Conservation (phyloP, 805 yeast genomes). For the Kodamaea nitidulidarum region DNA sequence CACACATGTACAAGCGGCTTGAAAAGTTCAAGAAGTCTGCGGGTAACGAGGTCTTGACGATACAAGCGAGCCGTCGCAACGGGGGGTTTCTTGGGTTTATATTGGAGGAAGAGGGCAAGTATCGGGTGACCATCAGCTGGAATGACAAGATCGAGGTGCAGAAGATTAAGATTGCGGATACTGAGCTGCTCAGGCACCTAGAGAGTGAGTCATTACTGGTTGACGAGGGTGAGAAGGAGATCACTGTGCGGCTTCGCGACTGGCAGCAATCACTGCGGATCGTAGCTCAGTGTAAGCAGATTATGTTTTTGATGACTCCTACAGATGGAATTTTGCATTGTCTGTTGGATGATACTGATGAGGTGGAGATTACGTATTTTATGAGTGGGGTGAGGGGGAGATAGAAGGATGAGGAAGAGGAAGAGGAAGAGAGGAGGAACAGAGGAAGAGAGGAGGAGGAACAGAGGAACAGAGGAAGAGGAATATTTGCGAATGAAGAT, state of each 20-base stretch:
- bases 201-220: constrained; percentile 11
- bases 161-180: constrained; percentile 23
- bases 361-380: constrained; percentile 62
- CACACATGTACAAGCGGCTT: constrained; percentile 52
- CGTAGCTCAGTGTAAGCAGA: constrained; percentile 57
- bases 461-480: too few species aligned
- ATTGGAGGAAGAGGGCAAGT: constrained; percentile 51
- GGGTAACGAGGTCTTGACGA: constrained; percentile 40
- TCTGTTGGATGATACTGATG: constrained; percentile 57
- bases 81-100: constrained; percentile 51
- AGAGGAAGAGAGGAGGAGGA: too few species aligned
- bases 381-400: constrained; percentile 34
- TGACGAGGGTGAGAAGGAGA: constrained; percentile 35
- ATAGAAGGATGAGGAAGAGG: too few species aligned
- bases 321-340: constrained; percentile 63
- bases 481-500: too few species aligned
- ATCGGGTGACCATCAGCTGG: constrained; percentile 56
- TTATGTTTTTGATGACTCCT: constrained; percentile 55
- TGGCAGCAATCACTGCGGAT: constrained; percentile 66
- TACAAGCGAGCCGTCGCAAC: constrained; percentile 43
- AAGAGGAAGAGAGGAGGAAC: too few species aligned
- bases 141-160: constrained; percentile 49
- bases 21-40: constrained; percentile 57
- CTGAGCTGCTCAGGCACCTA: constrained; percentile 18
- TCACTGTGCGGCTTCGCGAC: constrained; percentile 54